phyloP scores from a whole-genome alignment of 1,284 basidiomycete species.

The Marasmius oreades region DNA sequence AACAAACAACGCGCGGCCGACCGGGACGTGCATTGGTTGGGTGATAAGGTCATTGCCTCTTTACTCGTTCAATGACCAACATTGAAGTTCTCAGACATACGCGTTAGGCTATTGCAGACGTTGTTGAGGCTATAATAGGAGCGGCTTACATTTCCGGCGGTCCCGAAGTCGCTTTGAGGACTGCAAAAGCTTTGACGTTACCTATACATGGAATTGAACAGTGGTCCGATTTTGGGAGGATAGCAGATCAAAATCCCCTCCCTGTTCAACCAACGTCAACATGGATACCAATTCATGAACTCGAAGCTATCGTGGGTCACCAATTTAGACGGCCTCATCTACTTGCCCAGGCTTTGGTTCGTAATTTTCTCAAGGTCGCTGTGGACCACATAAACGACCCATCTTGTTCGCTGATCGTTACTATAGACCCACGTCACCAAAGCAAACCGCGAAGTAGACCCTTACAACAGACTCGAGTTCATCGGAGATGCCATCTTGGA shows the following conservation, averaged over 20 bases:
- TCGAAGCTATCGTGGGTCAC: constrained; percentile 63
- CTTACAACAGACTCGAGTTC: constrained; percentile 76
- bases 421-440: constrained; percentile 64
- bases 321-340: constrained; percentile 58
- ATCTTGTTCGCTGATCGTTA: constrained; percentile 4
- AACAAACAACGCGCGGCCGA: constrained; percentile 38
- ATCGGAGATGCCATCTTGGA: constrained; percentile 81
- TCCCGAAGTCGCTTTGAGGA: constrained; percentile 56
- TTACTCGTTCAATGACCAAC: neutral
- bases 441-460: constrained; percentile 48
- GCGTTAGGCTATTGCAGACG: constrained; percentile 71
- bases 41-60: constrained; percentile 60
- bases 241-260: constrained; percentile 36
- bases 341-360: constrained; percentile 68
- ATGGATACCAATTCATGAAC: constrained; percentile 41
- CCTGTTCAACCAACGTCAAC: constrained; percentile 35
- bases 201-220: constrained; percentile 55
- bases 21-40: constrained; percentile 53
- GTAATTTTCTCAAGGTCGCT: constrained; percentile 18
- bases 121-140: constrained; percentile 77
- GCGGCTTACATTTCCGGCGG: constrained; percentile 74
- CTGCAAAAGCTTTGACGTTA: constrained; percentile 59
- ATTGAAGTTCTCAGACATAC: constrained; percentile 6
- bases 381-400: neutral
- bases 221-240: constrained; percentile 69